Evolutionary conservation across 805 yeast species (phyloP).

Genomic region (Myxozyma udenii): DNA sequence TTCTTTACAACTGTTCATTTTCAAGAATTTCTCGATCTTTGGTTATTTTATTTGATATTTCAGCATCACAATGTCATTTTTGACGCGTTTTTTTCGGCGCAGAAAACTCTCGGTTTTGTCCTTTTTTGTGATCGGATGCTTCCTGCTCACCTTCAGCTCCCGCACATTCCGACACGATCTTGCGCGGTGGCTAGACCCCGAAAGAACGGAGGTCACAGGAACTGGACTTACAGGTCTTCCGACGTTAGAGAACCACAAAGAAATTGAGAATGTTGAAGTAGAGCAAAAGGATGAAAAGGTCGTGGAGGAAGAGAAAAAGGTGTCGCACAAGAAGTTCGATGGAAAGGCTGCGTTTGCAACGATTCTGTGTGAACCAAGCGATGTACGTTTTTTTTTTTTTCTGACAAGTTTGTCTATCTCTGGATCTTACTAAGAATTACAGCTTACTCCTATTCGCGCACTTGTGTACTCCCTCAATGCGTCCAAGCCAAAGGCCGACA

Average conservation of each 20-base stretch:
- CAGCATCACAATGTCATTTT: too few relatives aligned
- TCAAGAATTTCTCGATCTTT: too few relatives aligned
- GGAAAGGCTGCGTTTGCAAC: conserved; percentile 25
- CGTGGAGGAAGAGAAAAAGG: too few relatives aligned
- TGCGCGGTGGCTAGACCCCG: background rate
- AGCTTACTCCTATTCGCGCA: conserved; percentile 19
- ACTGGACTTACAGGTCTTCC: too few relatives aligned
- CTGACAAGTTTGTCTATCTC: too few relatives aligned
- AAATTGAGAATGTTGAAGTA: too few relatives aligned
- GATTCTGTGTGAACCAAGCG: conserved; percentile 14
- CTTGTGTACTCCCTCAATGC: conserved; percentile 21
- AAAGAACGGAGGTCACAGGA: too few relatives aligned
- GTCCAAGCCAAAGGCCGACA: conserved; percentile 12
- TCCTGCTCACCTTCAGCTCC: background rate
- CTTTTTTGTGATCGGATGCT: too few relatives aligned
- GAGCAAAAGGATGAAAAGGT: too few relatives aligned
- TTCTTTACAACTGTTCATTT: too few relatives aligned
- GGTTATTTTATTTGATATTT: too few relatives aligned
- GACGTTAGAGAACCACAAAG: too few relatives aligned
- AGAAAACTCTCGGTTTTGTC: background rate
- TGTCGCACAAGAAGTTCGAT: conserved; percentile 16
- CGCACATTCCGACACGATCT: background rate
- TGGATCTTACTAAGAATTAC: background rate
- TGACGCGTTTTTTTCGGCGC: background rate
- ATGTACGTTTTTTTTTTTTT: conserved; percentile 11